Evolutionary conservation across 768 basidiomycete species (phyloP), one percentile per base, ranked within the genome.

Genomic region (Tricholoma terreum): DNA sequence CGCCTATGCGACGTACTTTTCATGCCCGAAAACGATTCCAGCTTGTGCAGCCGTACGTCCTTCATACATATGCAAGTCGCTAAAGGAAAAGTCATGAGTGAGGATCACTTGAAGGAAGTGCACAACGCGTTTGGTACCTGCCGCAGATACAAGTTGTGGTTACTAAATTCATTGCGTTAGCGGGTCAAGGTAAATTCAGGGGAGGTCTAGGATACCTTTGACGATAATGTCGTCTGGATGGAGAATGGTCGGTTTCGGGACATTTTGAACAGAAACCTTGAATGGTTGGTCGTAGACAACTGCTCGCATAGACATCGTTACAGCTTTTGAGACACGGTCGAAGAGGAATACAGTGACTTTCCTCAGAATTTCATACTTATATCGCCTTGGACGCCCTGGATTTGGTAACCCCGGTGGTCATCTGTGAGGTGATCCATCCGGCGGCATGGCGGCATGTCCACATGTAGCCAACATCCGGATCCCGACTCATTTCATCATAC

Each of bases 21-120:
- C 81, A 63, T 81, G 81, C 9, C 81, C 81, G 54, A 83, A 83
- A 10, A 81, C 73, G 21, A 81, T 80, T 3, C 80, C 80, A 30
- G 77, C 54, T 59, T 80, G 58, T 1, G 80, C 81, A 10, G 72
- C 77, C 2, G 80, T 81, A 55, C 81, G 79, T 12, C 81, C 81
- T 67, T 82, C 80, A 61, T 82, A 82, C 81, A 82, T 81, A 60
- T 82, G 81, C 54, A 82, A 62, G 58, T 82, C 81, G 50, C 80
- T 81, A 57, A 1, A 34, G 8, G 5, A 17, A 36, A 31, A 9
- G 38, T 2, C 12, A 30, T 40, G 21, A 50, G 45, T 14, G 17
- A 35, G 17, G 22, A 35, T 46, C 24, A 6, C 15, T 14, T 6
- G 24, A 27, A 15, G 9, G 24, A 46, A 4, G 14, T 27, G 24